Conservation (phyloP, 148 eudicot genomes). For the Chenopodium suecicum region DNA sequence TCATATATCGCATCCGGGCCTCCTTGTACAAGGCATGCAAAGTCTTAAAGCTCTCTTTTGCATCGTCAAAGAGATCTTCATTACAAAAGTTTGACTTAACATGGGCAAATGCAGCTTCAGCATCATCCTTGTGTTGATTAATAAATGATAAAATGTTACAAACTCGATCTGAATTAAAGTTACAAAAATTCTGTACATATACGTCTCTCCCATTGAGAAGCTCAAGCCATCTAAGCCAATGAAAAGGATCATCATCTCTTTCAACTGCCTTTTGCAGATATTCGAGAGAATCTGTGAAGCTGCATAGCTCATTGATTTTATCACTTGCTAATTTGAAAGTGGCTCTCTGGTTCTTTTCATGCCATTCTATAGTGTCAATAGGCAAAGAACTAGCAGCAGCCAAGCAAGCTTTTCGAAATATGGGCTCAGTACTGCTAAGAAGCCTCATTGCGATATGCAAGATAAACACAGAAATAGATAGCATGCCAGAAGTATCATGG, state of each 20-base stretch:
- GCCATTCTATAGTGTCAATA: conserved; percentile 35
- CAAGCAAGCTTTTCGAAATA: conserved; percentile 75
- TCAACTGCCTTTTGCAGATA: conserved; percentile 38
- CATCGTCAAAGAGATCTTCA: conserved; percentile 56
- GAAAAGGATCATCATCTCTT: conserved; percentile 57
- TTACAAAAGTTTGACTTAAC: conserved; percentile 57
- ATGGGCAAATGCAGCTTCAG: conserved; percentile 45
- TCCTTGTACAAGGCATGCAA: conserved; percentile 57
- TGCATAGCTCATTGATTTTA: conserved; percentile 38
- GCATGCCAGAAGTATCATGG: conserved; percentile 20
- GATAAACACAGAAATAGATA: conserved; percentile 42
- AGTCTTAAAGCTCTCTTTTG: conserved; percentile 34
- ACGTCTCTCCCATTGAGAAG: conserved; percentile 29
- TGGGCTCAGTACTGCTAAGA: conserved; percentile 45
- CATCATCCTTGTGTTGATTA: conserved; percentile 34
- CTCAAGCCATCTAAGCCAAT: conserved; percentile 59
- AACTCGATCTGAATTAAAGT: conserved; percentile 16
- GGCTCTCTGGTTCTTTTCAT: conserved; percentile 41
- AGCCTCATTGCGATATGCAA: conserved; percentile 62
- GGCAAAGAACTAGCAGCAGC: conserved; percentile 56
- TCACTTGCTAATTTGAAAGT: conserved; percentile 44
- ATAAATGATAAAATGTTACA: conserved; percentile 24
- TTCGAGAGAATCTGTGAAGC: conserved; percentile 46
- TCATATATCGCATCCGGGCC: conserved; percentile 49
- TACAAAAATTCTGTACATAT: conserved; percentile 12